Evolutionary conservation across 1,139 yeast species (phyloP).

Genomic region (Yarrowia galli): DNA sequence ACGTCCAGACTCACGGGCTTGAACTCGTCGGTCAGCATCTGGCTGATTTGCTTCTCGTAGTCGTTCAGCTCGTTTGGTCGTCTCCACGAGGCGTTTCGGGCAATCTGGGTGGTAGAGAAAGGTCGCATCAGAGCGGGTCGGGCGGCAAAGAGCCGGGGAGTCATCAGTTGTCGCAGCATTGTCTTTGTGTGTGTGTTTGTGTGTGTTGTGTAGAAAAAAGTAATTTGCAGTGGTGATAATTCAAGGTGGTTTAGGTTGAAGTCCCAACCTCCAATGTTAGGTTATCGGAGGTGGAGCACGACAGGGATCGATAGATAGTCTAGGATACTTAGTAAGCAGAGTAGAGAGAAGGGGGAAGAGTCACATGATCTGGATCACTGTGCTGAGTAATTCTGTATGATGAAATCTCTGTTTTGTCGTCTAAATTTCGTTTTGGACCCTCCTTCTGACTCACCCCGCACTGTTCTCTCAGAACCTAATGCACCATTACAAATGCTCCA

Average conservation of each 20-base stretch:
- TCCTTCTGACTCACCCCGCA: neutral
- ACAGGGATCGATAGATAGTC: too few species aligned
- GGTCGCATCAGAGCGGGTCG: conserved; percentile 6
- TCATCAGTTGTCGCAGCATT: conserved; percentile 33
- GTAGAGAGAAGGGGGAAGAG: too few species aligned
- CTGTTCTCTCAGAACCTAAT: conserved; percentile 4
- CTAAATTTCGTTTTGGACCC: neutral
- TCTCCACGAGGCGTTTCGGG: conserved; percentile 36
- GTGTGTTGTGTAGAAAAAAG: neutral
- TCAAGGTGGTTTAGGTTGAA: conserved; percentile 25
- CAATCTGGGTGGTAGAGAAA: conserved; percentile 24
- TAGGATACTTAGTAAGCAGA: too few species aligned
- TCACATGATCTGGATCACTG: neutral
- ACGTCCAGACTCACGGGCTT: conserved; percentile 69
- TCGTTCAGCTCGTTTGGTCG: conserved; percentile 55
- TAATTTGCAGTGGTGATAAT: conserved; percentile 20
- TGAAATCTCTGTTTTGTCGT: neutral
- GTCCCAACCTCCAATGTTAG: neutral
- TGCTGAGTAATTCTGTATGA: neutral
- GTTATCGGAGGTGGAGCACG: neutral
- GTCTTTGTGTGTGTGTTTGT: conserved; percentile 2
- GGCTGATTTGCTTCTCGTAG: conserved; percentile 71
- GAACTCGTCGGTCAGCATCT: conserved; percentile 62
- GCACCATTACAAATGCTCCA: conserved; percentile 19
- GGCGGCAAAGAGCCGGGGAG: conserved; percentile 6